A percentile compares a stretch with the other conserved stretches of the same genome.
Conservation (phyloP, 345 rosid species). For the Cochlearia excelsa region DNA sequence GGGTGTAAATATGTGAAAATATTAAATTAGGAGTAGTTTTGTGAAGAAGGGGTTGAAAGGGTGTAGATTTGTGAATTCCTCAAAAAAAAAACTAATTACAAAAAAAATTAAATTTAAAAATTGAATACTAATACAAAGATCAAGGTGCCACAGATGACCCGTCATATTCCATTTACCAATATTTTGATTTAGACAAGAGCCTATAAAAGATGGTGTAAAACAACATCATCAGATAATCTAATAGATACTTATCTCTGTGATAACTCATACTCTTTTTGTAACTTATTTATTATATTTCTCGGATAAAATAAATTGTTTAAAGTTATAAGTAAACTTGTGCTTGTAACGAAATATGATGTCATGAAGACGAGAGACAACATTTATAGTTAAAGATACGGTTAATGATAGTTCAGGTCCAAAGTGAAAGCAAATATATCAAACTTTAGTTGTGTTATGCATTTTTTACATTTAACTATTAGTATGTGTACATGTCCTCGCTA, state of each 20-base stretch:
- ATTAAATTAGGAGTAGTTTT: no score
- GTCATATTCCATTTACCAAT: slow-evolving; percentile 32
- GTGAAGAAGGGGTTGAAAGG: no score
- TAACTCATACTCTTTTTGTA: background rate
- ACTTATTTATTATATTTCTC: background rate
- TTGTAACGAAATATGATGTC: slow-evolving; percentile 13
- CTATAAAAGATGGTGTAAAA: slow-evolving; percentile 1
- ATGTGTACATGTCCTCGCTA: no score
- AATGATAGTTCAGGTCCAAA: slow-evolving; percentile 17
- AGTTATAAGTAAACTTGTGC: background rate
- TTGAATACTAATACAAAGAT: background rate
- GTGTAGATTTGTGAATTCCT: no score
- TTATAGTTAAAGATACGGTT: slow-evolving; percentile 7
- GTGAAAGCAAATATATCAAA: no score
- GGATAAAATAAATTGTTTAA: background rate
- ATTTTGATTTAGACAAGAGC: slow-evolving; percentile 32
- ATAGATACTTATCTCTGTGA: slow-evolving; percentile 21
- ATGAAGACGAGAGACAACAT: slow-evolving; percentile 14
- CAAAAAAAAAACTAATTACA: background rate
- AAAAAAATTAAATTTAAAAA: slow-evolving; percentile 2
- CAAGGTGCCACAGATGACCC: slow-evolving; percentile 31
- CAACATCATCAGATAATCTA: slow-evolving; percentile 1
- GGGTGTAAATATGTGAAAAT: no score
- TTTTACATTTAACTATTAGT: no score
- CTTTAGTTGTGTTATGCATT: no score